These are phyloP conservation scores for Ophiocordyceps robertsii DNA, from an alignment of 2,329 filamentous ascomycete species.

Conservation along the genomic window DNA sequence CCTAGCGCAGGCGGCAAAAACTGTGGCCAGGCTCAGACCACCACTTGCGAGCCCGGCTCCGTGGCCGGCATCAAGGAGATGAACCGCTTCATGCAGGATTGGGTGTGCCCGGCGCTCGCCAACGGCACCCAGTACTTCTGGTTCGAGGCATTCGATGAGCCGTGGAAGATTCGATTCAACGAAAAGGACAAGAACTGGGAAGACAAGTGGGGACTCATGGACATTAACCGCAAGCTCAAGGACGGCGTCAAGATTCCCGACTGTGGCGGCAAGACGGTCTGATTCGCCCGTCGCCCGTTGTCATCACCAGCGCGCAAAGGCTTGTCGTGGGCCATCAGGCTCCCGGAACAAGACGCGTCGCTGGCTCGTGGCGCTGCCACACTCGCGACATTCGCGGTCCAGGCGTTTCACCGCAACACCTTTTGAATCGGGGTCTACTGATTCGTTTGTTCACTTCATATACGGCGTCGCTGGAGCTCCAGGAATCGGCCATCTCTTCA, in stretches of 20 bases:
- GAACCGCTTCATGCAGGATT: conserved; percentile 76
- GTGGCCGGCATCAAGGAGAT: conserved; percentile 69
- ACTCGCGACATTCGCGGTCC: no score
- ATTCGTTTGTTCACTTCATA: no score
- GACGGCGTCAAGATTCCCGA: conserved; percentile 72
- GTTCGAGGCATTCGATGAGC: conserved; percentile 96
- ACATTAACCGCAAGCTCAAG: conserved; percentile 74
- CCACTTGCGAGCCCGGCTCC: conserved; percentile 37
- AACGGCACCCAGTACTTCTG: conserved; percentile 93
- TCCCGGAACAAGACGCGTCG: no score
- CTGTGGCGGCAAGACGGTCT: conserved; percentile 61
- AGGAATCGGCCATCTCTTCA: no score
- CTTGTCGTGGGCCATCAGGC: no score
- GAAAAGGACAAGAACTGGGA: conserved; percentile 64
- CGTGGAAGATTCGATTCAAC: conserved; percentile 78
- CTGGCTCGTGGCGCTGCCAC: no score
- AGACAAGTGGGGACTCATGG: conserved; percentile 90
- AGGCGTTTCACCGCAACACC: no score
- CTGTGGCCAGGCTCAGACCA: conserved; percentile 43
- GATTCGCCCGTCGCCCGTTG: background rate
- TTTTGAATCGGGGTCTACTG: no score
- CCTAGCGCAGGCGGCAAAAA: conserved; percentile 68
- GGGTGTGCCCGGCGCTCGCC: conserved; percentile 65
- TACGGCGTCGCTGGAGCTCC: no score
- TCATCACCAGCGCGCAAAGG: no score